Base-by-base conservation (phyloP, 345 rosid genomes). In the Salix exigua region DNA sequence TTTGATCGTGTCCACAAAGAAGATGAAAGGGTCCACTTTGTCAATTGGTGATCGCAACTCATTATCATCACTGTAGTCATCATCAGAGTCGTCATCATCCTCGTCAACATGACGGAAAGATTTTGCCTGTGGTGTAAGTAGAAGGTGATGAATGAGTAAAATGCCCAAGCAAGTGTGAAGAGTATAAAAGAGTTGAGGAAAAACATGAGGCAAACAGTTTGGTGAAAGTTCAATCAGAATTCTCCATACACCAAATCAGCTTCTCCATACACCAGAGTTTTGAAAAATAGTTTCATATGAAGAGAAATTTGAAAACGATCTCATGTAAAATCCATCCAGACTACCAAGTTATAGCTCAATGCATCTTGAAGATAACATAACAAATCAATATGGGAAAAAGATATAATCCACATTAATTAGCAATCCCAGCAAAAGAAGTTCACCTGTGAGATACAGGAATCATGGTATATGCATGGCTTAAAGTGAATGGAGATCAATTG, bases 31-130 rank as follows among this genome's bases (percentile, higher is more conserved):
- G 80, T 96, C 99, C 78, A 96, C 93, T 76, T 96, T 97, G 81
- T 94, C 99, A 25, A 96, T 92, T 66, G 99, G 99, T 11, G 98
- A 96, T 75, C 91, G 97, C 81, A 90, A 80, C 84, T 91, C 99
- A 55, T 96, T 98, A 75, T 96, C 97, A 53, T 94, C 98, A 62
- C 94, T 96, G 48, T 78, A 96, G 78, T 94, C 97, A 75, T 96
- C 97, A 83, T 96, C 97, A 0, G 96, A 88, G 78, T 93, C 95
- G 0, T 94, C 97, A 0, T 94, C 92, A 0, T 88, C 92, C 0
- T 83, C 88, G 46, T 92, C 98, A 77, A 85, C 78, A 31, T 89
- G 85, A 37, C 89, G 88, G 83, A 92, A 94, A 78, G 90, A 84
- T 79, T 87, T 94, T 62, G 94, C 94, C 99, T 89, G 81, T 7